Evolutionary conservation across 305 asterid genomes (phyloP).

Genomic region (Solanum hybrid): DNA sequence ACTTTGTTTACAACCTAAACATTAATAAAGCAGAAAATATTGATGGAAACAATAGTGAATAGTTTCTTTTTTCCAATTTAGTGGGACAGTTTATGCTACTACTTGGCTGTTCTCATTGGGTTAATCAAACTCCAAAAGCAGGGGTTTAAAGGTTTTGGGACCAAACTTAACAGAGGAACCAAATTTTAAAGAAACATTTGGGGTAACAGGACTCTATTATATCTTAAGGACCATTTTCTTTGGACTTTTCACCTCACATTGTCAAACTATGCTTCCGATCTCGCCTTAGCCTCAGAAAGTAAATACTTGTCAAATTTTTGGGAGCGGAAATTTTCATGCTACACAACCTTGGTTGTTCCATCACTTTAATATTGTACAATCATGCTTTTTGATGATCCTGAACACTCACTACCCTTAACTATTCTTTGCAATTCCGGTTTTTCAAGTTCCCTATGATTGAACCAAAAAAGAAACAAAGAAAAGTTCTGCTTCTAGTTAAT

Average conservation of each 20-base stretch:
- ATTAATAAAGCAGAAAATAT: not conserved
- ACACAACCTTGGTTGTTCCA: not conserved
- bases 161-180: not conserved
- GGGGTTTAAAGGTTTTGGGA: not conserved
- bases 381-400: not conserved
- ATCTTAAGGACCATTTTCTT: not conserved
- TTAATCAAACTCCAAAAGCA: not conserved
- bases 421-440: not conserved
- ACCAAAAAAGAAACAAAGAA: conserved; percentile 2
- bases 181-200: not conserved
- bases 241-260: not conserved
- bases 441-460: not conserved
- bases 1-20: not conserved
- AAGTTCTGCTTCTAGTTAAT: conserved; percentile 10
- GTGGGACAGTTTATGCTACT: not conserved
- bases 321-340: not conserved
- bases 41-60: not conserved
- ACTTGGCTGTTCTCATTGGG: not conserved
- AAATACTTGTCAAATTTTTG: not conserved
- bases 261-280: conserved; percentile 1
- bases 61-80: not conserved
- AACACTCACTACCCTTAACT: not conserved
- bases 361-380: not conserved
- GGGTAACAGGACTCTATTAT: not conserved
- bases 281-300: not conserved